A percentile compares a stretch with the other conserved stretches of the same genome.
These are phyloP conservation scores for Trichoderma gamsii DNA, from an alignment of 495 filamentous ascomycete genomes.

Conservation along the genomic window DNA sequence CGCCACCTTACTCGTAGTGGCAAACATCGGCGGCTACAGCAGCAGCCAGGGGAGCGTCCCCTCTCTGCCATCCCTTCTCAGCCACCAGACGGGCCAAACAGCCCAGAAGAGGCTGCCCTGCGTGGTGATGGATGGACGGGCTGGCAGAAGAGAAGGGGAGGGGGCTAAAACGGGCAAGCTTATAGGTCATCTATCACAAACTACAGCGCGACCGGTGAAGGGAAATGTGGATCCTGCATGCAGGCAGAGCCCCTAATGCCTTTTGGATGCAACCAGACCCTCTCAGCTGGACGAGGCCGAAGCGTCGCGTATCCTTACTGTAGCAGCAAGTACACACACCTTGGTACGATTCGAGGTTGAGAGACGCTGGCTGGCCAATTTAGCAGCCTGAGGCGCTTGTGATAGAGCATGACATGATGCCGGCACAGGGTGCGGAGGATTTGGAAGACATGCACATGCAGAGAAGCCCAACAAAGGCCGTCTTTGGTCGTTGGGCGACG, in stretches of 20 bases:
- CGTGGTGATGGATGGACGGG: neutral
- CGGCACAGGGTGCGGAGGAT: neutral
- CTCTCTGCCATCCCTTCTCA: neutral
- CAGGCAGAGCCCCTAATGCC: neutral
- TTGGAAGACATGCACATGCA: neutral
- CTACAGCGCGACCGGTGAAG: slow-evolving; percentile 8
- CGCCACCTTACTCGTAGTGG: neutral
- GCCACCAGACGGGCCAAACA: neutral
- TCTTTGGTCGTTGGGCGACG: too few species aligned
- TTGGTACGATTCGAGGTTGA: too few species aligned
- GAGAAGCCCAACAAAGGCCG: neutral
- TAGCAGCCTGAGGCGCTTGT: neutral
- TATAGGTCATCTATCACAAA: slow-evolving; percentile 14
- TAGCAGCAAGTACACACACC: too few species aligned
- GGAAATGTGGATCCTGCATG: slow-evolving; percentile 11
- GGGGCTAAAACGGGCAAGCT: neutral
- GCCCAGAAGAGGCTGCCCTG: neutral
- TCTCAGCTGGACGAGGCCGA: slow-evolving; percentile 13
- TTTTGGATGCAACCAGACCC: neutral
- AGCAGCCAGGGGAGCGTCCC: neutral
- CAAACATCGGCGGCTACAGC: neutral
- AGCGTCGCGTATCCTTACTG: too few species aligned
- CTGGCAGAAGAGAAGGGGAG: neutral
- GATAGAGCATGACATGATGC: neutral
- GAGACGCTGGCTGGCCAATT: too few species aligned